Base-by-base conservation (phyloP, 2,329 filamentous ascomycete genomes). In the Ophiostoma angusticollis region DNA sequence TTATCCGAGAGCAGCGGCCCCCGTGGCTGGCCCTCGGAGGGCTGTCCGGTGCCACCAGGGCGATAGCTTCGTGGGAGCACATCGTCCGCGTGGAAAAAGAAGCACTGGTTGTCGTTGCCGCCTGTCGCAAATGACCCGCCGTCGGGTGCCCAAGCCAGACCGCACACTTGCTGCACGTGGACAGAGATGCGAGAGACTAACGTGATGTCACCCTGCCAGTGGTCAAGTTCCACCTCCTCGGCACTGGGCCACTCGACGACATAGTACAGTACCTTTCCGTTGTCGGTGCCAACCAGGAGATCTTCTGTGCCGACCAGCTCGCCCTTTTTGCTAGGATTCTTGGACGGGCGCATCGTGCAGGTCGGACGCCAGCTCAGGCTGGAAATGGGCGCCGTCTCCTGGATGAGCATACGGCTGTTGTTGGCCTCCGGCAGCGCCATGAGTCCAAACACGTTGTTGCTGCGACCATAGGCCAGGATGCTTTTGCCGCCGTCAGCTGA, bases 101-200 rank as follows among this genome's bases (percentile, higher is more conserved):
- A 82, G 53, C 89, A 93, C 3, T 77, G 59, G 52, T 96, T 95
- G 62, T 98, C 91, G 54, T 98, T 96, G 18, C 84, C 85, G 6
- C 91, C 87, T 5, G 84, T 86, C 12, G 84, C 85, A 55, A 98
- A 87, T 25, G 78, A 68, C 3, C 68, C 67, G 4, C 85, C 85
- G 50, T 84, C 75, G 3, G 66, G 64, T 4, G 85, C 87, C 84
- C 87, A 96, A 3, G 83, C 73, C n/a, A 98, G 65, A 1, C 89
- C 89, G 52, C 91, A 98, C 39, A 98, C 80, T 53, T 96, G 87
- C 58, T 95, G 86, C 2, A 69, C 74, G 55, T 96, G 89, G 7
- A 84, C 74, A 23, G 70, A 70, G 49, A 96, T 79, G 47, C 78
- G 78, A 17, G 81, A 79, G 37, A 94, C 63, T 18, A 95, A 65